phyloP scores from a whole-genome alignment of 495 filamentous ascomycete species.

The Beverwykella pulmonaria region DNA sequence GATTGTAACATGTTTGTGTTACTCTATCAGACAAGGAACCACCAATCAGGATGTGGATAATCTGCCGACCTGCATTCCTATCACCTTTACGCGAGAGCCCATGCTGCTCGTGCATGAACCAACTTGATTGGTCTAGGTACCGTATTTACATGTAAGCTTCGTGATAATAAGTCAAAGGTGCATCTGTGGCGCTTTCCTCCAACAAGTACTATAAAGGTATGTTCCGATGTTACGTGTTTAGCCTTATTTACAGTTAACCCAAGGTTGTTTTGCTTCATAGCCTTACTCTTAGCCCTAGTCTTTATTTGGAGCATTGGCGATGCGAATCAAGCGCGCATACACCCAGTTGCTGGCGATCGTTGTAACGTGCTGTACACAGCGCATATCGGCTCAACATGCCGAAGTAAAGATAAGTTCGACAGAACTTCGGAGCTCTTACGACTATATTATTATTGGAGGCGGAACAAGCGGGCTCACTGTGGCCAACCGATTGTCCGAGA shows the following conservation, averaged over 20 bases:
- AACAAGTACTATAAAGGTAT: neutral
- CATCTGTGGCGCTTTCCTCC: neutral
- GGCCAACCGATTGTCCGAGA: constrained; percentile 47
- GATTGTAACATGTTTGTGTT: no score
- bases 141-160: neutral
- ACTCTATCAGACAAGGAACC: no score
- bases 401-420: neutral
- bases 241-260: no score
- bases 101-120: neutral
- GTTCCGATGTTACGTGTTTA: no score
- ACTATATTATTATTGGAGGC: constrained; percentile 47
- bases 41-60: neutral
- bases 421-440: neutral
- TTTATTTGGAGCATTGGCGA: neutral
- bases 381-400: neutral
- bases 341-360: neutral
- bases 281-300: no score
- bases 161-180: neutral
- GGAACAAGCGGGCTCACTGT: constrained; percentile 48
- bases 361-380: neutral
- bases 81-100: neutral
- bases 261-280: no score
- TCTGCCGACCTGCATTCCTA: neutral
- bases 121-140: neutral
- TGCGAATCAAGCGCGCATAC: neutral